Evolutionary conservation across 2,329 filamentous ascomycete genomes (phyloP).

Genomic region (Colletotrichum simmondsii): DNA sequence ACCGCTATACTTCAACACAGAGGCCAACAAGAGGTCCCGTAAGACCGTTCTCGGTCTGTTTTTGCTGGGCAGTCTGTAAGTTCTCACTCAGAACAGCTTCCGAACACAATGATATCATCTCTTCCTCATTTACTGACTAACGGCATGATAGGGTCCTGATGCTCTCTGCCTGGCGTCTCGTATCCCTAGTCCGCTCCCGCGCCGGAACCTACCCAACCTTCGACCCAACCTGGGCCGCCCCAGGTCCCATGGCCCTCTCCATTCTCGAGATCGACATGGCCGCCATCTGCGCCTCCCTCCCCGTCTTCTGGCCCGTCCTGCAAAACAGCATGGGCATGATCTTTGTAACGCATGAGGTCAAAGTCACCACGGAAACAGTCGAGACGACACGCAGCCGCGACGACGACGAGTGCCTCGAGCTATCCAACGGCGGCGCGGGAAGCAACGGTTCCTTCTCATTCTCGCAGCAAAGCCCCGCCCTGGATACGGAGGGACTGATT

Average conservation of each 20-base stretch:
- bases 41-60: slow-evolving; percentile 43
- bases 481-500: neutral
- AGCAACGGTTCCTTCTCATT: neutral
- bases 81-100: neutral
- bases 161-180: slow-evolving; percentile 44
- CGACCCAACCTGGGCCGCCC: slow-evolving; percentile 49
- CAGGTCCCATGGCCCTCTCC: slow-evolving; percentile 44
- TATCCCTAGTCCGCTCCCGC: slow-evolving; percentile 42
- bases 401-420: slow-evolving; percentile 18
- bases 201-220: slow-evolving; percentile 46
- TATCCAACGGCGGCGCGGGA: neutral
- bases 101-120: neutral
- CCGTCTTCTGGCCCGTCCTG: slow-evolving; percentile 38
- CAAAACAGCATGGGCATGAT: slow-evolving; percentile 42
- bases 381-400: neutral
- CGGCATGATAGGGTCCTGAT: slow-evolving; percentile 8
- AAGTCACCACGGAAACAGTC: slow-evolving; percentile 30
- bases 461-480: neutral
- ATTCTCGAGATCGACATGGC: slow-evolving; percentile 45
- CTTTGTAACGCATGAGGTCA: slow-evolving; percentile 49
- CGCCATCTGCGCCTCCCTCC: slow-evolving; percentile 28
- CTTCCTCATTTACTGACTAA: neutral
- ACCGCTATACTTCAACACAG: slow-evolving; percentile 42
- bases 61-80: slow-evolving; percentile 45
- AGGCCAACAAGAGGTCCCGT: slow-evolving; percentile 42